Evolutionary conservation across 2,329 filamentous ascomycete genomes (phyloP), one percentile per base, ranked within the genome.

Genomic region (Penicillium thymicola): DNA sequence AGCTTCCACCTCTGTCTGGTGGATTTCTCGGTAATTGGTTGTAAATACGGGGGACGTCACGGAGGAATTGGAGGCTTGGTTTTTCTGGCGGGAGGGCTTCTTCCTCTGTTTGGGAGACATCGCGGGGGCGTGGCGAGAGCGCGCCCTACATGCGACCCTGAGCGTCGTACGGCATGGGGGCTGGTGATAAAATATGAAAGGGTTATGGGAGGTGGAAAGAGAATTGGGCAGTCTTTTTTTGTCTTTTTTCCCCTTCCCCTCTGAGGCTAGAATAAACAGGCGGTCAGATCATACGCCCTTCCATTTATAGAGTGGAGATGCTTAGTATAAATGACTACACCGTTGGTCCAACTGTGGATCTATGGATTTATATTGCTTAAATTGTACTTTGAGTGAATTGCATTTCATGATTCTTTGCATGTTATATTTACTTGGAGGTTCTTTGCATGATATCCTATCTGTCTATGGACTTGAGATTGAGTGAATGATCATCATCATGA

Each of bases 1-100:
- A 43, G 87, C 93, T 70, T 94, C 84, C 55, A 96, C 81, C 77
- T 97, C 94, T 70, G 96, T 89, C 67, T 89, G 82, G 76, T 97
- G 94, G 34, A 89, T 85, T 75, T 95, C 89, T 62, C 87, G 85
- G 76, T 97, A 96, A 69, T 92, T 79, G 57, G 82, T 81, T 40
- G 76, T 67, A 36, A 71, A 59, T 54, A 71, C 57, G 40, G 73
- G 65, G 16, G 70, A 69, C 59, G 68, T 65, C 49, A 70, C 64
- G 36, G 69, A 63, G 42, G 67, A 67, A 51, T 72, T 67, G 55
- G 66, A 65, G 58, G 54, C 57, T 62, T 66, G 65, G 66, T 70
- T 73, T 64, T 71, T 75, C 70, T 73, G 70, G 58, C 69, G 68
- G 59, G 63, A 58, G 51, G 55, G 44, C 62, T 73, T 70, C 63